Evolutionary conservation across 495 filamentous ascomycete genomes (phyloP), one percentile per base, ranked within the genome.

Genomic region (Penicillium parvum): DNA sequence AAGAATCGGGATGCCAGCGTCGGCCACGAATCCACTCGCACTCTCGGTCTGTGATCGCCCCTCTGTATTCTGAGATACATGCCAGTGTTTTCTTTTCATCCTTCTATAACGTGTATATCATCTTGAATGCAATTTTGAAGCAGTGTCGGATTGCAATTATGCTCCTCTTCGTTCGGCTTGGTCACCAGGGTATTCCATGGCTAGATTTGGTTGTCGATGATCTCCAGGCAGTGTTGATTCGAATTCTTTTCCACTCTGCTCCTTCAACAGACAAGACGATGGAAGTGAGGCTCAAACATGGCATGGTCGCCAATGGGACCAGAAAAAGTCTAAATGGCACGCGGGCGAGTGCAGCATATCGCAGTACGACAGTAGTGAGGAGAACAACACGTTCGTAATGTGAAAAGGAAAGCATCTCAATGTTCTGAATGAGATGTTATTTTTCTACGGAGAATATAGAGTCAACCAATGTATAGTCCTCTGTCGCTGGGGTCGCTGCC

Each of bases 51-150:
- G 40, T 29, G 41, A 37, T 50, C 53, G 61, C 59, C 56, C 54
- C 51, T 56, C 33, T 70, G 64, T 66, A 65, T 65, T 57, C 61
- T 64, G 64, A 52, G 50, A 64, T 61, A 54, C 61, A 69, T 63
- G 58, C 52, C 59, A 58, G 54, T 65, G 61, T 48, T 60, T 58
- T 58, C 33, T 47, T 42, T 40, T 51, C 48, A 43, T 54, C 51
- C 54, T 60, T 57, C 53, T 62, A 64, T 67, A 69, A 67, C 62
- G 60, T 71, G 67, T 71, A 71, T 64, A 71, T 71, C 67, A 71
- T 58, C 55, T 62, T 68, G 49, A 68, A 65, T 71, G 65, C 65
- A 62, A 53, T 64, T 65, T 64, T 57, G 49, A 52, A 41, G 27
- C 52, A 47, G 43, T 47, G 28, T 41, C 18, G 14, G 22, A 44